phyloP scores from a whole-genome alignment of 2,329 filamentous ascomycete species.

The Myrmaecium sp. region DNA sequence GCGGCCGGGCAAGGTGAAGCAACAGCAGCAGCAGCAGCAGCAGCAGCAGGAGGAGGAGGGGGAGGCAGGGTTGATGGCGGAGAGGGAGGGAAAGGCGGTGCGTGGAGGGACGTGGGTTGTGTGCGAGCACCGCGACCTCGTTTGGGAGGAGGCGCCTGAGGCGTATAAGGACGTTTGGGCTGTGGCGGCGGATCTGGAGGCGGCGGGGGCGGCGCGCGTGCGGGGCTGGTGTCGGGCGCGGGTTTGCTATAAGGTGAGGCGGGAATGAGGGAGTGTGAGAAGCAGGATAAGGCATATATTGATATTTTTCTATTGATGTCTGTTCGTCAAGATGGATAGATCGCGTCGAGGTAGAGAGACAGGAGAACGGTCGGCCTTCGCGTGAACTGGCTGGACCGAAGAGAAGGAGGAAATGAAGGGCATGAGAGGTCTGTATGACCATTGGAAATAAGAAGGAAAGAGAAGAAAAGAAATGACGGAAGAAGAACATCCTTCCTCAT shows the following conservation, averaged over 20 bases:
- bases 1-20: constrained; percentile 7
- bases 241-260: constrained; percentile 23
- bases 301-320: too few relatives aligned
- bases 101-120: constrained; percentile 19
- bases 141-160: constrained; percentile 22
- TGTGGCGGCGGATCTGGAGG: constrained; percentile 19
- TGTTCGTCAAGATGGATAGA: too few relatives aligned
- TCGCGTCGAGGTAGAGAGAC: neutral
- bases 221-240: constrained; percentile 16
- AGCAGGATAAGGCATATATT: neutral
- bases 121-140: constrained; percentile 21
- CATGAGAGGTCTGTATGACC: too few relatives aligned
- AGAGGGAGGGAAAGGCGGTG: constrained; percentile 3
- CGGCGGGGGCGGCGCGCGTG: constrained; percentile 14
- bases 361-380: too few relatives aligned
- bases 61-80: neutral
- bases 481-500: too few relatives aligned
- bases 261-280: constrained; percentile 8
- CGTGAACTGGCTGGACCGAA: too few relatives aligned
- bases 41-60: neutral
- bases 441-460: too few relatives aligned
- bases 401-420: too few relatives aligned
- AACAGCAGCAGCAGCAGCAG: neutral
- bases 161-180: constrained; percentile 22
- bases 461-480: too few relatives aligned